A percentile compares a stretch with the other conserved stretches of the same genome.
These are phyloP conservation scores for Yamadazyma songkhlaensis DNA, from an alignment of 1,139 yeast genomes.

Conservation along the genomic window DNA sequence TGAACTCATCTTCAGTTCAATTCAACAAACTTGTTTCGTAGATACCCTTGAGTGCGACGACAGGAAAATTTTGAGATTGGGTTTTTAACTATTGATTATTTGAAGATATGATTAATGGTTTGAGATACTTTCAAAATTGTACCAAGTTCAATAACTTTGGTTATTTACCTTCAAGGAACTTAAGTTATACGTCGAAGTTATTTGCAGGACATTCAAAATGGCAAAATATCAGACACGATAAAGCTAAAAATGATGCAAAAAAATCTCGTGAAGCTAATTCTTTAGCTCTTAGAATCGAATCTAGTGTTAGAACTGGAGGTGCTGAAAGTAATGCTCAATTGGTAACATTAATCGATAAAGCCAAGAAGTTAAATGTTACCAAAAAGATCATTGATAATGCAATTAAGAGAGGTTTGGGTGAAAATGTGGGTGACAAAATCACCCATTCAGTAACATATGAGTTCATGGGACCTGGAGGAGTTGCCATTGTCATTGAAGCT, in stretches of 20 bases:
- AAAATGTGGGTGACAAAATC: conserved; percentile 30
- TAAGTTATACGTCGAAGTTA: too few species aligned
- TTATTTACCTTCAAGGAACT: too few species aligned
- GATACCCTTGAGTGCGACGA: conserved; percentile 1
- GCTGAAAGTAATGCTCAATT: conserved; percentile 68
- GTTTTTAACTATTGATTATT: too few species aligned
- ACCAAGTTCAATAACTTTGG: too few species aligned
- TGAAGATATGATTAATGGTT: too few species aligned
- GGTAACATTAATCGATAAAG: conserved; percentile 73
- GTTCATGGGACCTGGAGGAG: conserved; percentile 91
- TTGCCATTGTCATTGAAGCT: conserved; percentile 80
- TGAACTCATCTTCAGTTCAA: conserved; percentile 5
- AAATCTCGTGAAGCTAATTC: conserved; percentile 69
- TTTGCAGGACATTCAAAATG: conserved; percentile 86
- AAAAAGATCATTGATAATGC: conserved; percentile 87
- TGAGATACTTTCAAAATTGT: too few species aligned
- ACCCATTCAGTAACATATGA: conserved; percentile 62
- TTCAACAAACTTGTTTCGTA: background rate
- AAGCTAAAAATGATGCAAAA: conserved; percentile 87
- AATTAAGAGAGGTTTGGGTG: conserved; percentile 77
- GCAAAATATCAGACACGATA: conserved; percentile 93
- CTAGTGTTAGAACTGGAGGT: conserved; percentile 61
- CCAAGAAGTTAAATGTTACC: conserved; percentile 72
- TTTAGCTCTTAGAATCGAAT: conserved; percentile 68
- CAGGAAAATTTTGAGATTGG: background rate